Base-by-base conservation (phyloP, 345 rosid genomes). In the Hypericum perforatum region DNA sequence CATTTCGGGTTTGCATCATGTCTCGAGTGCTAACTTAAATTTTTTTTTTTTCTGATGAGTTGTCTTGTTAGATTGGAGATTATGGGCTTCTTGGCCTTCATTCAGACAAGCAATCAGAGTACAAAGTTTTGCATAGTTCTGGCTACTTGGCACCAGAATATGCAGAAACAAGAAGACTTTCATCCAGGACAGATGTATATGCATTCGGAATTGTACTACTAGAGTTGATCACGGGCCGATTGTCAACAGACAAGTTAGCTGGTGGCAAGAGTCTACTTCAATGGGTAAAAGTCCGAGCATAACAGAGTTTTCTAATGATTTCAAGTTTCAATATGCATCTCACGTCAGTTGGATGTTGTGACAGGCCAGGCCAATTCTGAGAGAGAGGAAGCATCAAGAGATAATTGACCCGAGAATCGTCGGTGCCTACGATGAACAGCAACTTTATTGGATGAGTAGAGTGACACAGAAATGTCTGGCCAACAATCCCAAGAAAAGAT, bases 201-300 rank as follows among this genome's bases (percentile, higher is more conserved):
- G 72, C 77, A 7, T 70, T 64, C 37, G 73, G 75, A 9, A 8
- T 70, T 12, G 59, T 76, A 42, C 56, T 76, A 13, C 66, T 76
- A 16, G 77, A 72, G 81, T 53, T 76, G 49, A 64, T 70, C 32
- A 63, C 73, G 0, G 77, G 75, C 16, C 48, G 47, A 52, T 61
- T 36, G 40, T 41, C 54, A 41, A 46, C 57, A 10, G 63, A 72
- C 7, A 49, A 39, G 56, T 47, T 49, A 16, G 0, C 36, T 10
- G 64, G 52, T 3, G 57, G 13, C 36, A 60, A 49, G 49, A 41
- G 59, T 58, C 66, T 63, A 16, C 54, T 41, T 42, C 49, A 43
- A 61, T 72, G 71, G 77, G 77, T 76, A 66, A 59, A 9, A 12
- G 56, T 12, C 54, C 4, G 40, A 54, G 52, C n/a, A 8, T 44